These are phyloP conservation scores for Russula sp. DNA, from an alignment of 768 basidiomycete species.

Conservation along the genomic window DNA sequence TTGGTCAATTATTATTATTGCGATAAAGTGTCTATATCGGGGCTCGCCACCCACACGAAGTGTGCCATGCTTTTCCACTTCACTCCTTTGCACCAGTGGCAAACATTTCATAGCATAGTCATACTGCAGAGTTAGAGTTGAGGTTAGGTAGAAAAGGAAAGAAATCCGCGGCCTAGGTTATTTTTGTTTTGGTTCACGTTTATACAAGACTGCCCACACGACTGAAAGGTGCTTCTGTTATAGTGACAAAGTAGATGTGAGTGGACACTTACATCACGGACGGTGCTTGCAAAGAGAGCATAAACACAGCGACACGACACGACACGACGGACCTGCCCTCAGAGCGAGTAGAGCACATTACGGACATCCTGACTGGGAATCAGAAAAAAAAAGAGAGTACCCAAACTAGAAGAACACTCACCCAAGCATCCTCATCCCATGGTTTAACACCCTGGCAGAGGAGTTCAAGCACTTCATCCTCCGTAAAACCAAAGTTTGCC, in stretches of 20 bases:
- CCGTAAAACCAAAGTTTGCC: slow-evolving; percentile 30
- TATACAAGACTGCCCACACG: neutral
- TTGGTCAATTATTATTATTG: too few species aligned
- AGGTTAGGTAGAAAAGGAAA: too few species aligned
- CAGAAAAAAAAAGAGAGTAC: neutral
- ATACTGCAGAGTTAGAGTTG: too few species aligned
- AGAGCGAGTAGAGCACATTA: neutral
- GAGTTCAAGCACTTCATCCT: slow-evolving; percentile 31
- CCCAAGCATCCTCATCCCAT: slow-evolving; percentile 39
- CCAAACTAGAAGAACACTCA: slow-evolving; percentile 22
- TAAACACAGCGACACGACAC: neutral
- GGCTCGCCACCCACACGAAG: too few species aligned
- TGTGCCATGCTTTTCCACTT: too few species aligned
- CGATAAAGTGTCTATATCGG: too few species aligned
- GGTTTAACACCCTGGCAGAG: slow-evolving; percentile 36
- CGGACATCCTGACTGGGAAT: slow-evolving; percentile 7
- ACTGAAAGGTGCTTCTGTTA: neutral
- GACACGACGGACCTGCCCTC: neutral
- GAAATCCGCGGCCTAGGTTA: neutral
- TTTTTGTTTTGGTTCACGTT: slow-evolving; percentile 1
- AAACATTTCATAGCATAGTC: too few species aligned
- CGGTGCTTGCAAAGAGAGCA: neutral
- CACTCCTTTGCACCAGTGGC: too few species aligned
- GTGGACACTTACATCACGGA: neutral
- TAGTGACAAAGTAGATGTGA: too few species aligned